Conservation (phyloP, 176 grass and related monocot species). For the Urochloa ruziziensis region DNA sequence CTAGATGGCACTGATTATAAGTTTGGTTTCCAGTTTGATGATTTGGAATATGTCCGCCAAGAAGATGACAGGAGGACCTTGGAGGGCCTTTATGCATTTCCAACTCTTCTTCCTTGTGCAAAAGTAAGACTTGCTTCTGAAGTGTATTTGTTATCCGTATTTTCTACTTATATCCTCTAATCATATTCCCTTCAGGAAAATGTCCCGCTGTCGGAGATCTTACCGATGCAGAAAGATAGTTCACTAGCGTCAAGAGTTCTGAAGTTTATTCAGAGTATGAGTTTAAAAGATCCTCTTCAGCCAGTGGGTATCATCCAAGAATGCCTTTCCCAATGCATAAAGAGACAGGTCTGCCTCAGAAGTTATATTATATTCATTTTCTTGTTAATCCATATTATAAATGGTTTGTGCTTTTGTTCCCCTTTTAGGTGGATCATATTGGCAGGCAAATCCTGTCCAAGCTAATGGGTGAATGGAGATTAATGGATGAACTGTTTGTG, state of each 20-base stretch:
- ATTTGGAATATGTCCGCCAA: slow-evolving; percentile 50
- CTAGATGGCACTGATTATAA: slow-evolving; percentile 79
- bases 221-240: slow-evolving; percentile 86
- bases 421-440: slow-evolving; percentile 75
- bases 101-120: slow-evolving; percentile 83
- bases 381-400: slow-evolving; percentile 24
- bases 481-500: slow-evolving; percentile 92
- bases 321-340: slow-evolving; percentile 76
- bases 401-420: slow-evolving; percentile 1
- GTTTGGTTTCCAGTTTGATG: slow-evolving; percentile 71
- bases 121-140: slow-evolving; percentile 47
- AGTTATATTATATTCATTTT: slow-evolving; percentile 8
- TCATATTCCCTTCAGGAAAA: slow-evolving; percentile 50
- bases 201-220: slow-evolving; percentile 62
- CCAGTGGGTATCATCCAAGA: slow-evolving; percentile 88
- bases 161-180: slow-evolving; percentile 37
- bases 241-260: slow-evolving; percentile 78
- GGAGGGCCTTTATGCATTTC: slow-evolving; percentile 67
- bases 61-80: slow-evolving; percentile 63
- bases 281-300: slow-evolving; percentile 62
- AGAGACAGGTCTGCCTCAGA: slow-evolving; percentile 68
- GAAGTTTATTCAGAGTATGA: slow-evolving; percentile 73
- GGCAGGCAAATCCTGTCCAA: slow-evolving; percentile 81
- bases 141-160: slow-evolving; percentile 21
- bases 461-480: slow-evolving; percentile 89